Percentiles rank a stretch among this genome's conserved stretches.
These are phyloP conservation scores for Oropetium thomaeum DNA, from an alignment of 176 grass and related monocot genomes.

Conservation along the genomic window DNA sequence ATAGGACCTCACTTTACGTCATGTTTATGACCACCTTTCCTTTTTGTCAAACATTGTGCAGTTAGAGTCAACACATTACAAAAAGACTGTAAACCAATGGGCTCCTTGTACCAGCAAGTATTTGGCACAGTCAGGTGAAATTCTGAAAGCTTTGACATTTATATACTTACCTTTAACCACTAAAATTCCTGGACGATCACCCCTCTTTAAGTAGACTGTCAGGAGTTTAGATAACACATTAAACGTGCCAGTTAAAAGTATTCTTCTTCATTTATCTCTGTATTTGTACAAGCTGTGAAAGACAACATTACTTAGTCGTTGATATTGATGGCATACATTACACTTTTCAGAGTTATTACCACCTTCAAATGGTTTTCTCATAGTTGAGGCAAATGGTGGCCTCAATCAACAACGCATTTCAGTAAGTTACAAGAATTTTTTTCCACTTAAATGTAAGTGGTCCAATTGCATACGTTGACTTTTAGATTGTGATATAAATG, in stretches of 20 bases:
- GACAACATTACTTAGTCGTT: not conserved
- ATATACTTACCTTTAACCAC: not conserved
- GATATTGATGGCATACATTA: conserved; percentile 22
- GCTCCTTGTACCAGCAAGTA: conserved; percentile 53
- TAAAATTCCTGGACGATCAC: not conserved
- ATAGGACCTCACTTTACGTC: no score
- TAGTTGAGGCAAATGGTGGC: conserved; percentile 95
- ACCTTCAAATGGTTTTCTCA: conserved; percentile 83
- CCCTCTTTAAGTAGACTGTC: not conserved
- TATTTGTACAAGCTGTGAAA: conserved; percentile 12
- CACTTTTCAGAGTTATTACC: conserved; percentile 64
- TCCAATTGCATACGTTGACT: not conserved
- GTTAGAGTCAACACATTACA: conserved; percentile 51
- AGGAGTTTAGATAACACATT: not conserved
- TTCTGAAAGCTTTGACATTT: conserved; percentile 10
- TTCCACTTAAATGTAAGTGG: conserved; percentile 7
- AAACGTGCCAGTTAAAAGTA: not conserved
- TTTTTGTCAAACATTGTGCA: conserved; percentile 44
- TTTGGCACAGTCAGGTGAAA: conserved; percentile 58
- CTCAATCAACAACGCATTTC: conserved; percentile 94
- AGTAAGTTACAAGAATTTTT: conserved; percentile 54
- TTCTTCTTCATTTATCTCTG: conserved; percentile 9
- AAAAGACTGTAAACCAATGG: conserved; percentile 62
- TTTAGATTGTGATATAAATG: not conserved
- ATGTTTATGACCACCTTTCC: no score